Base-by-base conservation (phyloP, 163 green algal genomes). In the Trebouxiophyceae sp. region DNA sequence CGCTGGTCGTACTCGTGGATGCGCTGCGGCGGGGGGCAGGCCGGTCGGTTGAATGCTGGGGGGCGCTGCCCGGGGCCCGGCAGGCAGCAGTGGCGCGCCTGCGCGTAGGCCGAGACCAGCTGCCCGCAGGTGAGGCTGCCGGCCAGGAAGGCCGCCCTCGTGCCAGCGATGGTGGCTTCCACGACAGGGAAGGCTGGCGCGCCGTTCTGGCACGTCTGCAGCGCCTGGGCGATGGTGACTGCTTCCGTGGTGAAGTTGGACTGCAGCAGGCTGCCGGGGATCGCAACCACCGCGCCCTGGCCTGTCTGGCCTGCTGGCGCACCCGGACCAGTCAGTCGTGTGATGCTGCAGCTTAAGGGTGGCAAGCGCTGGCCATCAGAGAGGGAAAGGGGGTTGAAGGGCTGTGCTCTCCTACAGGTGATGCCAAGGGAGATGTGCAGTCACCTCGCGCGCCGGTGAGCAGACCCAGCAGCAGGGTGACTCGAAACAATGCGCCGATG, bases 111-210 rank as follows among this genome's bases (percentile, higher is more conserved):
- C 19, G 45, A 33, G 1, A 80, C 60, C 8, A 84, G 65, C 30
- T 69, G 22, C 5, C 32, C 47, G 62, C 78, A 84, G 29, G 62
- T 78, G n/a, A 79, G 44, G 1, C 54, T 67, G 24, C 78, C 78
- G 8, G n/a, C 54, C 33, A 80, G 57, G 54, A 84, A 70, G 24
- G 68, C 71, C 28, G 32, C 16, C 23, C 70, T 62, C 20, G 60
- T 27, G 19, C 24, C 33, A 0, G 27, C 16, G 3, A 84, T 79
- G 31, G 70, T 84, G 20, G 73, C 60, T n/a, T 81, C 77, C 2
- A 71, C 64, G 2, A 81, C 62, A 22, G 77, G 67, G 16, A 73
- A 47, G 1, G 28, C 27, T 8, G 68, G 64, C 1, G 44, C n/a
- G 7, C 64, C 65, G 1, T 24, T 72, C 3, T 54, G 16, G 39